Percentiles rank a stretch among this genome's conserved stretches.
These are phyloP conservation scores for Aristolochia fimbriata DNA, from an alignment of 164 flowering plant genomes.

Conservation along the genomic window DNA sequence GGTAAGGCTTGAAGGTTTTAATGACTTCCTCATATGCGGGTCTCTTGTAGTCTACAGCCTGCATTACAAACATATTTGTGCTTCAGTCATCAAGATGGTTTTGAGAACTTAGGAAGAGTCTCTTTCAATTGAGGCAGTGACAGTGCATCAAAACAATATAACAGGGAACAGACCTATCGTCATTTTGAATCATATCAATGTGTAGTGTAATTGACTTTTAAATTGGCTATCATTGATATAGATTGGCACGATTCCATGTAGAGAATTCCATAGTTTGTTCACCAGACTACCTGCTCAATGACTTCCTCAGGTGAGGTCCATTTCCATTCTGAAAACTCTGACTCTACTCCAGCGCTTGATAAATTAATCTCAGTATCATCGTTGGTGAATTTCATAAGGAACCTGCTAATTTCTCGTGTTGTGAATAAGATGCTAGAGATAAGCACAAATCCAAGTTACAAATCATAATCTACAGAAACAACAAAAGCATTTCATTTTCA, in stretches of 20 bases:
- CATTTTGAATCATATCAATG: too few relatives aligned
- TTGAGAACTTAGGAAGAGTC: too few relatives aligned
- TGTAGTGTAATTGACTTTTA: too few relatives aligned
- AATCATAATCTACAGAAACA: too few relatives aligned
- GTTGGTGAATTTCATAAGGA: slow-evolving; percentile 59
- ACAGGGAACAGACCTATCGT: too few relatives aligned
- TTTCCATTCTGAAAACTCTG: slow-evolving; percentile 92
- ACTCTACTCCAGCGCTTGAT: slow-evolving; percentile 55
- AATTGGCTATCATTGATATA: too few relatives aligned
- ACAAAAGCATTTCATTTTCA: too few relatives aligned
- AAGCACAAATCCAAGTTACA: too few relatives aligned
- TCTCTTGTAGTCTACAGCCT: slow-evolving; percentile 97
- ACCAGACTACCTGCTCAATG: slow-evolving; percentile 61
- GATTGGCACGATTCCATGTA: not conserved
- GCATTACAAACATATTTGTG: slow-evolving; percentile 9
- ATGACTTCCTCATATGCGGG: slow-evolving; percentile 80
- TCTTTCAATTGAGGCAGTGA: too few relatives aligned
- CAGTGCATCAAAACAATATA: too few relatives aligned
- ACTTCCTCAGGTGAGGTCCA: slow-evolving; percentile 84
- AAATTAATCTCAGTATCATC: slow-evolving; percentile 72
- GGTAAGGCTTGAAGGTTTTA: slow-evolving; percentile 48
- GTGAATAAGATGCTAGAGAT: too few relatives aligned
- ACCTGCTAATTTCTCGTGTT: slow-evolving; percentile 39
- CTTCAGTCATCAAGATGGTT: too few relatives aligned
- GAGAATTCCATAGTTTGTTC: not conserved